These are phyloP conservation scores for Ophiocordyceps robertsii DNA, from an alignment of 2,329 filamentous ascomycete species.

Conservation along the genomic window DNA sequence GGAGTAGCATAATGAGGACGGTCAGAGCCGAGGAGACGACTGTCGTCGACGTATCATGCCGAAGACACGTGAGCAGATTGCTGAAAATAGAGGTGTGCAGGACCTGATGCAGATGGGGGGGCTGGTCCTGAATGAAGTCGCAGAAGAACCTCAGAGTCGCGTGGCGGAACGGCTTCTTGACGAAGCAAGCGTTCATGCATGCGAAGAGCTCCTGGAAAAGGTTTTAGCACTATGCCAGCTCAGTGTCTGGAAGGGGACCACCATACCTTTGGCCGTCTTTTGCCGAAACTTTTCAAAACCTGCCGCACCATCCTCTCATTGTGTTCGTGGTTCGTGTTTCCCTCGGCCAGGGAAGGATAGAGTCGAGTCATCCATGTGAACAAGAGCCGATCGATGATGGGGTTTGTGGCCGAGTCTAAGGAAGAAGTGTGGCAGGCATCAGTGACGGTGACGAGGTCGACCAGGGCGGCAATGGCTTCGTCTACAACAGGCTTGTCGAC, in stretches of 20 bases:
- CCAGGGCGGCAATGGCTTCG: constrained; percentile 51
- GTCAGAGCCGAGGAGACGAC: constrained; percentile 65
- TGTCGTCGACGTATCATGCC: constrained; percentile 64
- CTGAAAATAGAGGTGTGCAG: constrained; percentile 59
- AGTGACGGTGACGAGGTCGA: constrained; percentile 51
- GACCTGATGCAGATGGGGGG: constrained; percentile 66
- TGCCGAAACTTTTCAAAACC: constrained; percentile 47
- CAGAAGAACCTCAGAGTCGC: constrained; percentile 54
- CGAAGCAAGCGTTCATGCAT: constrained; percentile 51
- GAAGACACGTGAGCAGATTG: constrained; percentile 59
- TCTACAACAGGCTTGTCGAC: constrained; percentile 50
- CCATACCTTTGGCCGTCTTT: constrained; percentile 47
- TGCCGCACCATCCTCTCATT: constrained; percentile 37
- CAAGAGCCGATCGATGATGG: constrained; percentile 44
- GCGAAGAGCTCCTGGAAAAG: constrained; percentile 47
- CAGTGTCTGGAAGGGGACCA: no score
- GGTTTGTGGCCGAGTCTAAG: constrained; percentile 27
- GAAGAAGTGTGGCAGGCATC: constrained; percentile 35
- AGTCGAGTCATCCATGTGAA: constrained; percentile 41
- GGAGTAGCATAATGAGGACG: constrained; percentile 67
- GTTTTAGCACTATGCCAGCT: neutral
- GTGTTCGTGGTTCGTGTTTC: constrained; percentile 23
- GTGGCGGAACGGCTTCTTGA: constrained; percentile 49
- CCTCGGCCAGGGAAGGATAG: constrained; percentile 21
- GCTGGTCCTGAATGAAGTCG: constrained; percentile 60